A percentile compares a stretch with the other conserved stretches of the same genome.
phyloP scores from a whole-genome alignment of 2,329 filamentous ascomycete species.

The Trichoderma lentiforme region DNA sequence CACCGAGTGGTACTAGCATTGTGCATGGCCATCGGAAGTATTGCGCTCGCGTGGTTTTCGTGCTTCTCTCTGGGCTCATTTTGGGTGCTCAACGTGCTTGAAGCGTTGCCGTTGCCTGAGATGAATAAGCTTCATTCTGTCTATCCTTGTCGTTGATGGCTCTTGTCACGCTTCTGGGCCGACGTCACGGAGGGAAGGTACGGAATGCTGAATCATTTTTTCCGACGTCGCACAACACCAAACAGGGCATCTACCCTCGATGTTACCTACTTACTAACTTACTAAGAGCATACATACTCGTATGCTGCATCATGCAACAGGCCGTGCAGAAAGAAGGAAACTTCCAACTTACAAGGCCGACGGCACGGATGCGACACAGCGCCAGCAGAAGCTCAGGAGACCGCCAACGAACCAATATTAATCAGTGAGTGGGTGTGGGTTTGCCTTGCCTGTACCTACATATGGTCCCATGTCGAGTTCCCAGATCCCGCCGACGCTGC shows the following conservation, averaged over 20 bases:
- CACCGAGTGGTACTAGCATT: not conserved
- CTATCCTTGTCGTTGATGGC: not conserved
- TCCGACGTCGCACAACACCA: conserved; percentile 11
- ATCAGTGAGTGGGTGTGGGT: conserved; percentile 12
- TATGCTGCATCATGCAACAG: not conserved
- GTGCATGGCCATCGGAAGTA: conserved; percentile 11
- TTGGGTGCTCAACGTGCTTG: not conserved
- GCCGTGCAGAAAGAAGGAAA: not conserved
- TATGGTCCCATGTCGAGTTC: conserved; percentile 15
- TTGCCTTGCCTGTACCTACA: conserved; percentile 14
- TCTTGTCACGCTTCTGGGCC: conserved; percentile 2
- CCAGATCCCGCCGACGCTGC: conserved; percentile 19
- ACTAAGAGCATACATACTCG: not conserved
- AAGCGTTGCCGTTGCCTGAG: not conserved
- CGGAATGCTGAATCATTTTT: conserved; percentile 12
- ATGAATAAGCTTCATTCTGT: not conserved
- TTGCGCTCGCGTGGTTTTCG: conserved; percentile 12
- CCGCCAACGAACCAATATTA: conserved; percentile 6
- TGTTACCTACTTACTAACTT: not conserved
- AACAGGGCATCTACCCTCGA: not conserved
- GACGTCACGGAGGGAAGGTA: conserved; percentile 16
- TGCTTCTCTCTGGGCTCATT: not conserved
- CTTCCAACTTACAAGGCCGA: not conserved
- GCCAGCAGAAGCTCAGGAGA: conserved; percentile 6
- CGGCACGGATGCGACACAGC: not conserved